Evolutionary conservation across 2,329 filamentous ascomycete genomes (phyloP), one percentile per base, ranked within the genome.

Genomic region (Pseudocercospora crystallina): DNA sequence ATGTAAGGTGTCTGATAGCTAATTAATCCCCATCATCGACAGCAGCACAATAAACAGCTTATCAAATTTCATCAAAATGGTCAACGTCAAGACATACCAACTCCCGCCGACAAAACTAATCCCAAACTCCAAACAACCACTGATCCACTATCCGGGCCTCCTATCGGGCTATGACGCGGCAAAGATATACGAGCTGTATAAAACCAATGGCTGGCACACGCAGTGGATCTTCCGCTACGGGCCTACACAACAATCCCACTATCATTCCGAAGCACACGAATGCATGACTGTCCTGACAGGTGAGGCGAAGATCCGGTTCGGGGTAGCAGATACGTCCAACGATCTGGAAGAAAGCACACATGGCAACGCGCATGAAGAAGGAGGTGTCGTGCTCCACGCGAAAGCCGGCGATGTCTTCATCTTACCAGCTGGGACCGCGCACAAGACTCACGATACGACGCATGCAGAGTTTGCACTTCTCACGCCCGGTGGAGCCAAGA

Each of bases 171-270:
- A 56, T 12, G 56, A 64, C 2, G 41, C 59, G 7, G 64, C 67
- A 47, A 57, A 58, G 14, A 65, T 76, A 14, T 71, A 76, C 64
- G 70, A 78, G 46, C 65, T 73, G 12, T 79, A 80, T 61, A 57
- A 65, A 1, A 53, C 59, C 15, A 80, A 83, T 56, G 74, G 68
- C 20, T 83, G 80, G 80, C 61, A 75, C 30, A 71, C 73, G 0
- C 73, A 79, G 52, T 83, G 80, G 80, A 77, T 83, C 42, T 78
- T 76, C 54, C 76, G 80, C 32, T 84, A 84, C 63, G 76, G 78
- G 1, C 65, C 69, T 5, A 80, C 79, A 0, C 80, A 82, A 49
- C 43, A 61, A 10, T 79, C 80, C 0, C 81, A 84, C 64, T 84
- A 82, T 58, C 81, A 84, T 63, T 77, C 77, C 2, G 60, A 65